Conservation (phyloP, 768 basidiomycete genomes). For the Leccinum subgranulosum region DNA sequence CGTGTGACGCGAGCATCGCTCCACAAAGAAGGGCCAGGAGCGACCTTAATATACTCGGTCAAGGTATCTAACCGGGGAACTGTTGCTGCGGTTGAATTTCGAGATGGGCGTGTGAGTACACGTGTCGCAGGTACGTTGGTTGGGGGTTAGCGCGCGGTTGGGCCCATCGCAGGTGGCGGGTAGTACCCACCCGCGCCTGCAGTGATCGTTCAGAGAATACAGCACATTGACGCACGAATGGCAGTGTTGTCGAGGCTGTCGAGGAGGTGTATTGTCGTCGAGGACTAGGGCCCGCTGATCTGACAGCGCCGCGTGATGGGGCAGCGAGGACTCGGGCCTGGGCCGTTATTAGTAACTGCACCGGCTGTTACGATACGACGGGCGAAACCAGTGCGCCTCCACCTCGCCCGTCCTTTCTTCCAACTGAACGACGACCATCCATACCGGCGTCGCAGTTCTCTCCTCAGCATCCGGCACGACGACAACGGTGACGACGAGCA, state of each 20-base stretch:
- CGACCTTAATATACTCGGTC: conserved; percentile 3
- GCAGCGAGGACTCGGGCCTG: conserved; percentile 10
- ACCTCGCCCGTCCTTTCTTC: conserved; percentile 16
- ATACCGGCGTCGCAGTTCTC: conserved; percentile 6
- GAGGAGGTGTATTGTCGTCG: conserved; percentile 9
- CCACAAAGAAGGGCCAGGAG: conserved; percentile 13
- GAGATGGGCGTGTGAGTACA: conserved; percentile 33
- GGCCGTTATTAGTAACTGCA: conserved; percentile 26
- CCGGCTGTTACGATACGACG: conserved; percentile 32
- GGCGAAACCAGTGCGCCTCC: conserved; percentile 31
- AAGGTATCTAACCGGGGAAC: conserved; percentile 16
- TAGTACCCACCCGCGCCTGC: not conserved
- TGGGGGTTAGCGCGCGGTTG: conserved; percentile 29
- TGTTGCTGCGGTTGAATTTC: conserved; percentile 25
- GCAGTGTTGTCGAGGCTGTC: not conserved
- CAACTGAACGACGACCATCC: conserved; percentile 20
- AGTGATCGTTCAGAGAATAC: not conserved
- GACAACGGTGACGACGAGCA: conserved; percentile 11
- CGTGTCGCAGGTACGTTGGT: conserved; percentile 26
- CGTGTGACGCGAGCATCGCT: conserved; percentile 7
- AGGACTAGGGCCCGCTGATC: conserved; percentile 4
- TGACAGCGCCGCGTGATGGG: conserved; percentile 24
- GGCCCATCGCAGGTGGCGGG: not conserved
- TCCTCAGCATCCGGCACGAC: conserved; percentile 11
- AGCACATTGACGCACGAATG: not conserved